phyloP scores from a whole-genome alignment of 192 early-diverging fungal genomes.

The Gaertneriomyces semiglobifer region DNA sequence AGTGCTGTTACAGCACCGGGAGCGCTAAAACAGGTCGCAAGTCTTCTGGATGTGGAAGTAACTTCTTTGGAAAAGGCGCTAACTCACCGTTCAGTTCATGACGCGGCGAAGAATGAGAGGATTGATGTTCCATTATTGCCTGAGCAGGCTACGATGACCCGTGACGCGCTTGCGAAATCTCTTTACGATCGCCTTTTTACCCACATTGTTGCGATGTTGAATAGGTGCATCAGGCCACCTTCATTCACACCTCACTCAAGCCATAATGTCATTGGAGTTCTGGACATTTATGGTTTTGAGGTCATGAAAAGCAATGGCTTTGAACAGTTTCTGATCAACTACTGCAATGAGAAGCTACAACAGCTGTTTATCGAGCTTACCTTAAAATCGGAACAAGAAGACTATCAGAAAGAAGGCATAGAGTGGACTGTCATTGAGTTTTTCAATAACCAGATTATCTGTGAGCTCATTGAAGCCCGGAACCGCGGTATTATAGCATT shows the following conservation, averaged over 20 bases:
- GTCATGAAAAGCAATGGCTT: constrained; percentile 57
- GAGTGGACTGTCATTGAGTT: constrained; percentile 72
- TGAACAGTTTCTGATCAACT: constrained; percentile 89
- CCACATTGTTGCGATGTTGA: constrained; percentile 21
- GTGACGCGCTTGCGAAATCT: constrained; percentile 32
- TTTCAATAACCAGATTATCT: constrained; percentile 92
- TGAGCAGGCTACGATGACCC: constrained; percentile 26
- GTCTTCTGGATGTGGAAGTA: constrained; percentile 20
- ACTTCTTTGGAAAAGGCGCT: constrained; percentile 7
- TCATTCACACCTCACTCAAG: constrained; percentile 8
- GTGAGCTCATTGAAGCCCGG: constrained; percentile 77
- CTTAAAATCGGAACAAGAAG: constrained; percentile 93
- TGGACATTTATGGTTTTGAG: constrained; percentile 94
- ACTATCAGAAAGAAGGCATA: constrained; percentile 68
- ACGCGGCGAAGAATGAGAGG: constrained; percentile 33
- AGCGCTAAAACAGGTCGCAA: constrained; percentile 10
- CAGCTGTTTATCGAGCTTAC: constrained; percentile 95
- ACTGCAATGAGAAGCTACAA: constrained; percentile 92
- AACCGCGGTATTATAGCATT: constrained; percentile 29
- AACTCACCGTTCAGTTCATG: constrained; percentile 32
- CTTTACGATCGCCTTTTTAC: constrained; percentile 35
- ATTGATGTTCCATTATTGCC: constrained; percentile 26
- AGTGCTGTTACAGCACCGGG: constrained; percentile 10
- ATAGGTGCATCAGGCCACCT: constrained; percentile 14
- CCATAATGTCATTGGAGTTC: constrained; percentile 67